Base-by-base conservation (phyloP, 345 rosid species). In the Xanthoceras sorbifolium region DNA sequence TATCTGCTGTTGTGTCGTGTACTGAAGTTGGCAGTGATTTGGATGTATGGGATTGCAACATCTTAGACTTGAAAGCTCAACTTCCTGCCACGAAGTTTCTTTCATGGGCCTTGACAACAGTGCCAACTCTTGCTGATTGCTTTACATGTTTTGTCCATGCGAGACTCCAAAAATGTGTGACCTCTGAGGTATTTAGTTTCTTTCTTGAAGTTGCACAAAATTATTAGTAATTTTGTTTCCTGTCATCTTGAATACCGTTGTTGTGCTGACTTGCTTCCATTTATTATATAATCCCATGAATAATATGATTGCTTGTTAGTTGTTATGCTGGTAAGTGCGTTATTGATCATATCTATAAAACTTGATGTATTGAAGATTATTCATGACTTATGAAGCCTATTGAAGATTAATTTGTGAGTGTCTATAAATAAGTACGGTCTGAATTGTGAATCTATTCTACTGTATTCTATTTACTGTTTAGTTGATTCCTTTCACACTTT, bases 41-140 rank as follows among this genome's bases (percentile, higher is more conserved):
- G 22, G 82, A 90, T 85, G 26, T 87, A 36, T 89, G 93, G 93
- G 88, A 89, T 74, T 81, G 87, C 29, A 87, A 88, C 66, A 54
- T 89, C 61, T 80, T 63, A 34, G 78, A 83, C 46, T 85, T 88
- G 69, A 88, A 86, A 18, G 78, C 82, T 75, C 85, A 82, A 60
- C 86, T 95, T 85, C 90, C 98, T 34, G 87, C 71, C 1, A 89
- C 89, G 48, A 91, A 90, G 74, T 87, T 90, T 80, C 87, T 90
- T 31, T 76, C 91, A 10, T 92, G 99, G 99, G 86, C 83, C 6
- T 69, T 87, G 76, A 61, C 88, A 5, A 86, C 90, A 0, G 83
- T 87, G 28, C 97, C 98, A 0, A 67, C 79, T 67, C 84, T 94
- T 50, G 34, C 87, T n/a, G 95, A 91, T 50, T 93, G 94, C 61